Evolutionary conservation across 768 basidiomycete genomes (phyloP).

Genomic region (Auriculariales sp.): DNA sequence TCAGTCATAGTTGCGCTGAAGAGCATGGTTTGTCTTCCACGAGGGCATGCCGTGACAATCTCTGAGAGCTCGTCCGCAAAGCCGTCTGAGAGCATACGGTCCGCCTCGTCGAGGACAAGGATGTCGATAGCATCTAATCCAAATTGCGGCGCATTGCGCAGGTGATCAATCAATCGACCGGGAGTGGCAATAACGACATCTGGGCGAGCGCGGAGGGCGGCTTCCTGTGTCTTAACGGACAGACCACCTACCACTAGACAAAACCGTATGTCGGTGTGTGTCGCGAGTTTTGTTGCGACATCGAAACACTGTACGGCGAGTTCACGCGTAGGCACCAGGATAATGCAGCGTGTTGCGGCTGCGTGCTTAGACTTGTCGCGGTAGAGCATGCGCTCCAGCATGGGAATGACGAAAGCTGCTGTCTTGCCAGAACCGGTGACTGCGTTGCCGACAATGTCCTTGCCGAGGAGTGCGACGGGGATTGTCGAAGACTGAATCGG

Average conservation of each 20-base stretch:
- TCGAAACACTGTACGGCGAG: conserved; percentile 92
- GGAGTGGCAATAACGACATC: conserved; percentile 95
- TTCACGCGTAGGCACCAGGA: conserved; percentile 91
- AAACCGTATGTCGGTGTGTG: conserved; percentile 79
- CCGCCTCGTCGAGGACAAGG: conserved; percentile 92
- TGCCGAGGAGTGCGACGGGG: conserved; percentile 84
- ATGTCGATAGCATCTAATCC: conserved; percentile 85
- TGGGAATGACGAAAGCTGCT: conserved; percentile 90
- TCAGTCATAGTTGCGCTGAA: conserved; percentile 99
- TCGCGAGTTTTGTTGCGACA: conserved; percentile 72
- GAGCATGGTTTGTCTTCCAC: conserved; percentile 88
- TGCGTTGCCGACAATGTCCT: conserved; percentile 90
- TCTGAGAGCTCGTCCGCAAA: conserved; percentile 91
- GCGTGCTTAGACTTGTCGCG: conserved; percentile 80
- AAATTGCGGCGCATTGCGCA: conserved; percentile 89
- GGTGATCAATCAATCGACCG: conserved; percentile 93
- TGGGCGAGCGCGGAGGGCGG: conserved; percentile 67
- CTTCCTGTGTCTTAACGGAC: conserved; percentile 86
- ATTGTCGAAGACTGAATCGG: conserved; percentile 93
- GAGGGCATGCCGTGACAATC: conserved; percentile 82
- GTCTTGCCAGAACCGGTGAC: conserved; percentile 98
- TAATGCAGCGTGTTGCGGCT: conserved; percentile 76
- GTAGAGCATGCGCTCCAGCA: conserved; percentile 83
- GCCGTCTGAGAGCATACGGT: conserved; percentile 91
- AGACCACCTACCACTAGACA: conserved; percentile 92